A percentile compares a stretch with the other conserved stretches of the same genome.
These are phyloP conservation scores for Mimosa bimucronata DNA, from an alignment of 306 rosid genomes.

Conservation along the genomic window DNA sequence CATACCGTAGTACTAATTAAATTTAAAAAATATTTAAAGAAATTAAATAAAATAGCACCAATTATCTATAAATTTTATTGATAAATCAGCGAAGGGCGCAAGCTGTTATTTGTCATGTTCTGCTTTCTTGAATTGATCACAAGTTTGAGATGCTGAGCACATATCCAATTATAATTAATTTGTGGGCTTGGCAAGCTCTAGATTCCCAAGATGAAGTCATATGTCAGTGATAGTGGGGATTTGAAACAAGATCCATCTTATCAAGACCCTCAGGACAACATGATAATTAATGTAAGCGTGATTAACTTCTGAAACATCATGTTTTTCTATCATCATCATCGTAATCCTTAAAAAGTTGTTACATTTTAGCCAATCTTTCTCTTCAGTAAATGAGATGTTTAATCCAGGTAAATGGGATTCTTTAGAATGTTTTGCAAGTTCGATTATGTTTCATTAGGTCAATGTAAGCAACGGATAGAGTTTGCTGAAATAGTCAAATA, in stretches of 20 bases:
- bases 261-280: constrained; percentile 98
- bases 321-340: neutral
- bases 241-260: constrained; percentile 84
- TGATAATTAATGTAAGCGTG: constrained; percentile 83
- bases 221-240: constrained; percentile 94
- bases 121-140: constrained; percentile 20
- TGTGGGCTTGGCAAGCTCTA: constrained; percentile 84
- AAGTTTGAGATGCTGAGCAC: constrained; percentile 34
- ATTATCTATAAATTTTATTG: neutral
- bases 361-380: constrained; percentile 29
- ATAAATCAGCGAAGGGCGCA: constrained; percentile 21
- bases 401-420: constrained; percentile 21
- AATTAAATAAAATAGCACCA: too few species aligned
- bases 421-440: constrained; percentile 23
- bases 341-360: constrained; percentile 10
- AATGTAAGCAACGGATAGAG: neutral
- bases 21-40: too few species aligned
- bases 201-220: constrained; percentile 99
- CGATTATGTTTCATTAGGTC: constrained; percentile 25
- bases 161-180: constrained; percentile 54
- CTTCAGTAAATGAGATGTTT: constrained; percentile 12
- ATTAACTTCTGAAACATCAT: constrained; percentile 27
- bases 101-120: constrained; percentile 12
- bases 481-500: constrained; percentile 27
- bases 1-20: too few species aligned